phyloP scores from a whole-genome alignment of 352 stramenopile species.

The Globisporangium nodosum region DNA sequence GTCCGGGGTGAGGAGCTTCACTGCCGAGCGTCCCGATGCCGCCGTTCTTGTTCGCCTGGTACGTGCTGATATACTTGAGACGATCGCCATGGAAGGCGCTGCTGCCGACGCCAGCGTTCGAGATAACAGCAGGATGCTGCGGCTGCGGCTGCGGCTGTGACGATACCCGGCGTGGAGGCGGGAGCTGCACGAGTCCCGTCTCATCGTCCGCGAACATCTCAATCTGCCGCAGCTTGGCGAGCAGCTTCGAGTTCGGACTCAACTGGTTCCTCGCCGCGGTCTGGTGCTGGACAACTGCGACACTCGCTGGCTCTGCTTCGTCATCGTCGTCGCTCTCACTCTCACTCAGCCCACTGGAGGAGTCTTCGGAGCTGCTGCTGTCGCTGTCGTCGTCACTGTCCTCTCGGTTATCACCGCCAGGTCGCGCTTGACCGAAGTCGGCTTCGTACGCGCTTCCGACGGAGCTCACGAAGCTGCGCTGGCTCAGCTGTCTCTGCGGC shows the following conservation, averaged over 20 bases:
- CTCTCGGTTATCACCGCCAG: background rate
- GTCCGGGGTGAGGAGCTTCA: background rate
- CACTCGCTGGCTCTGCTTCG: background rate
- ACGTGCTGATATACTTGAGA: slow-evolving; percentile 64
- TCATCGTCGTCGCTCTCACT: slow-evolving; percentile 6
- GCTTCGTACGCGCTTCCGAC: slow-evolving; percentile 7
- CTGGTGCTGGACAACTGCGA: background rate
- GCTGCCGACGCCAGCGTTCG: slow-evolving; percentile 4
- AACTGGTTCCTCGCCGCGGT: background rate
- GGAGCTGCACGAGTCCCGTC: slow-evolving; percentile 33
- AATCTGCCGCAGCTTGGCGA: slow-evolving; percentile 11
- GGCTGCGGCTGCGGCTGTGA: slow-evolving; percentile 17
- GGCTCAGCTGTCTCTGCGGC: background rate
- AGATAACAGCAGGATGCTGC: background rate
- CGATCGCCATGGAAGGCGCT: slow-evolving; percentile 47
- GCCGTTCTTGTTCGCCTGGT: slow-evolving; percentile 26
- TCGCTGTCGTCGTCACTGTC: slow-evolving; percentile 17
- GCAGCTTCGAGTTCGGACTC: slow-evolving; percentile 5
- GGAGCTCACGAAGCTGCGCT: slow-evolving; percentile 5
- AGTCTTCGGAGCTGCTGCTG: slow-evolving; percentile 10
- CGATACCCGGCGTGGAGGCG: background rate
- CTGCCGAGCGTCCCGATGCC: background rate
- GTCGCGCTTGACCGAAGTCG: background rate
- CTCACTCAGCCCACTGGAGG: slow-evolving; percentile 7
- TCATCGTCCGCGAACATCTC: slow-evolving; percentile 31